A percentile compares a stretch with the other conserved stretches of the same genome.
Evolutionary conservation across 2,329 filamentous ascomycete species (phyloP).

Genomic region (Neofusicoccum sp.): DNA sequence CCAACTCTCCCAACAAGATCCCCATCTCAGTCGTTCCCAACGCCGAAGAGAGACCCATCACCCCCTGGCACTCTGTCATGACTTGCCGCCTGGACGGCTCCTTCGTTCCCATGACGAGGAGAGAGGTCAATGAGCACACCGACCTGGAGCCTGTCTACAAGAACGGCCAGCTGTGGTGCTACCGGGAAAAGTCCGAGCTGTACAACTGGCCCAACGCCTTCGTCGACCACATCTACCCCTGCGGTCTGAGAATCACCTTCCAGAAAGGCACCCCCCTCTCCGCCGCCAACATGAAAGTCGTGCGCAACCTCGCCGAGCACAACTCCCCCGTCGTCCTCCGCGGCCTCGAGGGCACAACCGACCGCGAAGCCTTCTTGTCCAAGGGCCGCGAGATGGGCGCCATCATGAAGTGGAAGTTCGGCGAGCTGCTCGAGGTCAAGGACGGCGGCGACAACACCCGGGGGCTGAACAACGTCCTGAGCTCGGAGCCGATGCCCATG

Average conservation of each 20-base stretch:
- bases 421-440: constrained; percentile 60
- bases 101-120: constrained; percentile 1
- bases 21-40: constrained; percentile 29
- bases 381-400: constrained; percentile 50
- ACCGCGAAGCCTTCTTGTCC: constrained; percentile 46
- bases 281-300: constrained; percentile 46
- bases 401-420: constrained; percentile 55
- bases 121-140: neutral
- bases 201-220: constrained; percentile 22
- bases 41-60: constrained; percentile 5
- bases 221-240: constrained; percentile 29
- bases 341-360: constrained; percentile 49
- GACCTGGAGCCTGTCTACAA: constrained; percentile 24
- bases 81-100: constrained; percentile 15
- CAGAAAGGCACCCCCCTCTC: constrained; percentile 35
- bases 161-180: constrained; percentile 27
- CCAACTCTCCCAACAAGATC: constrained; percentile 31
- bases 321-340: constrained; percentile 56
- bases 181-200: constrained; percentile 24
- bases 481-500: constrained; percentile 53
- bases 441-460: constrained; percentile 52
- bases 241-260: constrained; percentile 25
- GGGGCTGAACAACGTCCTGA: constrained; percentile 54
- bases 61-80: constrained; percentile 18
- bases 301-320: constrained; percentile 47